Base-by-base conservation (phyloP, 345 rosid species). In the Syzygium oleosum region DNA sequence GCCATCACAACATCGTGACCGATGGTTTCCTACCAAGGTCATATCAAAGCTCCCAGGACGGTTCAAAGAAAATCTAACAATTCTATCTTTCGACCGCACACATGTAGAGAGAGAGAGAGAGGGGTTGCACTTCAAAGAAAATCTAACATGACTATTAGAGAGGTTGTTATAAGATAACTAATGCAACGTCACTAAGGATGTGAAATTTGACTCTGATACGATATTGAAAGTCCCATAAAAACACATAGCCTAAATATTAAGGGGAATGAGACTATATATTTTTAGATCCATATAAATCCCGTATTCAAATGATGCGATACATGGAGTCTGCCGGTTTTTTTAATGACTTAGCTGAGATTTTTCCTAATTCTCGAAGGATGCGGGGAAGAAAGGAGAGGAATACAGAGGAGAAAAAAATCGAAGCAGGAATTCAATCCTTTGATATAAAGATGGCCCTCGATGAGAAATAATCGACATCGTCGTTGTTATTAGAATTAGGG, bases 381-480 rank as follows among this genome's bases (percentile, higher is more conserved):
- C 17, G 46, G 2, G 23, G 12, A 17, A 17, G 25, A 34, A 68
- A 68, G 17, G 4, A 34, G 9, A 68, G 11, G 79, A 68, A 68
- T 34, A 17, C 79, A 34, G 34, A 17, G 34, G 46, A 34, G 46
- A 29, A 8, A 68, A 17, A 8, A 34, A 31, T 2, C 2, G 17
- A 17, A 0, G 43, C 79, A 34, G 19, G 3, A 34, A 34, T 9
- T 68, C 23, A 5, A 65, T 31, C 31, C 7, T 31, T 7, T 29
- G 22, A 65, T 65, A 15, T 31, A 16, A 7, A 4, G 22, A 65
- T 19, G 43, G 78, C 23, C 27, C 5, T 58, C 15, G 31, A 58
- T 12, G 22, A 16, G 31, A 29, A 2, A 29, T 29, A 16, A 15
- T 65, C 0, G 0, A 9, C 21, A 29, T 2, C 17, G 3, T 7